These are phyloP conservation scores for Diaporthe eres DNA, from an alignment of 2,329 filamentous ascomycete genomes.

Conservation along the genomic window DNA sequence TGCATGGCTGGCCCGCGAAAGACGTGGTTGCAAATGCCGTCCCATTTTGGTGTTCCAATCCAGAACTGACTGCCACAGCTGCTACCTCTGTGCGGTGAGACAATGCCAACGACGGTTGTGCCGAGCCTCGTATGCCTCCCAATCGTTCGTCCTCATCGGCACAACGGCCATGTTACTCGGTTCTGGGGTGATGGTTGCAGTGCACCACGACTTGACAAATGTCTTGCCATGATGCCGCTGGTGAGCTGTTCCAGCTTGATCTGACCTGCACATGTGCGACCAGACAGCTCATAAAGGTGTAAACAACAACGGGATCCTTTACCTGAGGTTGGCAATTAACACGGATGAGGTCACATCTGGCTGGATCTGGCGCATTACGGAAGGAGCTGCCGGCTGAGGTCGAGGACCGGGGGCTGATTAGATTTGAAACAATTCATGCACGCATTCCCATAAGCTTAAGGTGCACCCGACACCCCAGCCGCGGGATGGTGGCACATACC, in stretches of 20 bases:
- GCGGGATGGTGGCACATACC: conserved; percentile 4
- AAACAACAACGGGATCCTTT: not conserved
- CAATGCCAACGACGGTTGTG: not conserved
- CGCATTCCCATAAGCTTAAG: not conserved
- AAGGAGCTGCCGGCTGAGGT: not conserved
- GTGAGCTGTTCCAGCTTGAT: not conserved
- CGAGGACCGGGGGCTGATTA: not conserved
- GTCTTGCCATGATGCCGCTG: not conserved
- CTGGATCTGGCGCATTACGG: not conserved
- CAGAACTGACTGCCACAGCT: too few species aligned
- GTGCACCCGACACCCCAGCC: not conserved
- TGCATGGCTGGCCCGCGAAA: not conserved
- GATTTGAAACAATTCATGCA: conserved; percentile 26
- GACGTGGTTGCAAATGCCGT: not conserved
- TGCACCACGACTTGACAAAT: not conserved
- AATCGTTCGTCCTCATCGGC: not conserved
- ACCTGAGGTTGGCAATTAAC: not conserved
- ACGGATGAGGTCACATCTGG: conserved; percentile 1
- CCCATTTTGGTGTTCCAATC: not conserved
- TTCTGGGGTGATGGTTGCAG: not conserved
- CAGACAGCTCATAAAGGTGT: not conserved
- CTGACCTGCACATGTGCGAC: not conserved
- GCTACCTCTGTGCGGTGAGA: not conserved
- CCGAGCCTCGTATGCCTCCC: not conserved
- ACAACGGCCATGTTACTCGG: not conserved